phyloP scores from a whole-genome alignment of 768 basidiomycete genomes.

The Amanita molliuscula region DNA sequence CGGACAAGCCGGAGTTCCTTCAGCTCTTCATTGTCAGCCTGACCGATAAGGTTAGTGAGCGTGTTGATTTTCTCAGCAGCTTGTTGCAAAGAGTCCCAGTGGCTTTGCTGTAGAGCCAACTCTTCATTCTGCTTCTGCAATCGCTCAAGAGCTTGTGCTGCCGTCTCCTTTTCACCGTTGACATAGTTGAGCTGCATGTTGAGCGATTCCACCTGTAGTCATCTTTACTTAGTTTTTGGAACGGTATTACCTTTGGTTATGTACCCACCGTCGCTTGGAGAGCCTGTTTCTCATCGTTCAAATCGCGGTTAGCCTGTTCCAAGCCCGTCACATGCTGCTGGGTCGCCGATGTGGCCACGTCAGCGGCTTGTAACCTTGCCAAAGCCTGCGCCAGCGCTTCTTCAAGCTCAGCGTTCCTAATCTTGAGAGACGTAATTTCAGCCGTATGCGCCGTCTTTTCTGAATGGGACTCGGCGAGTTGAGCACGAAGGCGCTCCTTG shows the following conservation, averaged over 20 bases:
- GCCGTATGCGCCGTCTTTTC: slow-evolving; percentile 29
- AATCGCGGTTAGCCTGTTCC: slow-evolving; percentile 50
- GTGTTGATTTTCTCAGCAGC: slow-evolving; percentile 65
- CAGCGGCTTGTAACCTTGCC: slow-evolving; percentile 61
- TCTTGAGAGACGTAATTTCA: slow-evolving; percentile 37
- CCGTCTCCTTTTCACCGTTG: slow-evolving; percentile 53
- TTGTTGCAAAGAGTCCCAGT: slow-evolving; percentile 70
- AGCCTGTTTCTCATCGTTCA: slow-evolving; percentile 41
- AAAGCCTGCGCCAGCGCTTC: slow-evolving; percentile 67
- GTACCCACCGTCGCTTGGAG: slow-evolving; percentile 50
- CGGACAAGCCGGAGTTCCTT: slow-evolving; percentile 59
- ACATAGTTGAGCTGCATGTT: slow-evolving; percentile 48
- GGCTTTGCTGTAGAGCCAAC: slow-evolving; percentile 50
- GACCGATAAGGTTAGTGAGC: slow-evolving; percentile 49
- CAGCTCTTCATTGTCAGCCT: slow-evolving; percentile 61
- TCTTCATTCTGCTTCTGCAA: slow-evolving; percentile 55
- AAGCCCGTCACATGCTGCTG: slow-evolving; percentile 51
- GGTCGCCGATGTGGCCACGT: slow-evolving; percentile 50
- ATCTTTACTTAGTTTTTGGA: slow-evolving; percentile 8
- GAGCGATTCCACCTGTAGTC: slow-evolving; percentile 44
- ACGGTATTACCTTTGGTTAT: background rate
- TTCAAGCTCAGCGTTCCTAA: slow-evolving; percentile 53
- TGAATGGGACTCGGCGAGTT: slow-evolving; percentile 45
- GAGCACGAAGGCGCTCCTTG: slow-evolving; percentile 46
- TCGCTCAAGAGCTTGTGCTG: slow-evolving; percentile 34